Evolutionary conservation across 495 filamentous ascomycete genomes (phyloP).

Genomic region (Podospora sp.): DNA sequence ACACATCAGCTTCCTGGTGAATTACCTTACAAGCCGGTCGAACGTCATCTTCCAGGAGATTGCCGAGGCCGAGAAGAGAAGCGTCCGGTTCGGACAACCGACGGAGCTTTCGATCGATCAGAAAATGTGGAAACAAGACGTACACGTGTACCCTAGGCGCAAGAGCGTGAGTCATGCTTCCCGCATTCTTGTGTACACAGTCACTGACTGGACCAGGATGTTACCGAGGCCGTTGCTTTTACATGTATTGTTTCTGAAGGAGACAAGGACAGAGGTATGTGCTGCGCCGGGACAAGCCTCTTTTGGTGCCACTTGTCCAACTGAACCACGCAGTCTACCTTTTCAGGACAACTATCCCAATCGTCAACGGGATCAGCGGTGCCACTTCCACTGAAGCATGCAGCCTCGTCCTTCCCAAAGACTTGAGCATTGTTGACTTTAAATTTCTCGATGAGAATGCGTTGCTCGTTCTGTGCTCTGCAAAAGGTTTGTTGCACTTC

Average conservation of each 20-base stretch:
- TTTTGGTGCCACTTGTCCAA: background rate
- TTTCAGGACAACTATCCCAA: conserved; percentile 41
- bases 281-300: background rate
- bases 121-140: conserved; percentile 44
- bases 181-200: background rate
- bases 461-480: conserved; percentile 48
- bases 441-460: conserved; percentile 50
- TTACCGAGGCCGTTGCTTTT: conserved; percentile 33
- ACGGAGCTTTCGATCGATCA: conserved; percentile 41
- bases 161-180: conserved; percentile 31
- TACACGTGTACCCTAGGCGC: conserved; percentile 35
- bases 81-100: conserved; percentile 54
- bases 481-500: conserved; percentile 33
- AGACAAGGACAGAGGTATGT: conserved; percentile 32
- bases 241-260: conserved; percentile 39
- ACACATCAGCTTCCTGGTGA: conserved; percentile 49
- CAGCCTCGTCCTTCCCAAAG: conserved; percentile 43
- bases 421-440: conserved; percentile 46
- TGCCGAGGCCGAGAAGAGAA: conserved; percentile 56
- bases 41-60: conserved; percentile 52
- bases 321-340: conserved; percentile 51
- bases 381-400: conserved; percentile 34
- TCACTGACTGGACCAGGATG: conserved; percentile 36
- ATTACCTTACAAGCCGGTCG: conserved; percentile 44
- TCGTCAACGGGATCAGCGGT: conserved; percentile 49